Base-by-base conservation (phyloP, 2,329 filamentous ascomycete genomes). In the Apiospora koreana region DNA sequence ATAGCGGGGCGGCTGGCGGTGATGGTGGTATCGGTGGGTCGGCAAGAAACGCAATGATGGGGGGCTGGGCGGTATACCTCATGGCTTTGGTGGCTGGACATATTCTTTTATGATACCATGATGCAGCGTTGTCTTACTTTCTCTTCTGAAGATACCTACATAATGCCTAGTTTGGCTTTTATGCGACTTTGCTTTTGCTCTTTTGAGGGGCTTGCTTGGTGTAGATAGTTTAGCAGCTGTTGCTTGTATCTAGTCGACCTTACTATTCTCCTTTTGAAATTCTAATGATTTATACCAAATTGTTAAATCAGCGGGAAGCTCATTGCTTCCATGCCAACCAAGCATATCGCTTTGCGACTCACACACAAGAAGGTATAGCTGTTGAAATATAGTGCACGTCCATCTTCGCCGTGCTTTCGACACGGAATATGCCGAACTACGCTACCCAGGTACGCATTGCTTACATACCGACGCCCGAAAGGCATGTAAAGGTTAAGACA, bases 61-160 rank as follows among this genome's bases (percentile, higher is more conserved):
- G 28, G 31, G 21, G 31, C 42, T 64, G 35, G 31, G 45, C 10
- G 28, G 41, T 35, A 25, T 28, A 25, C 25, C n/a, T 43, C 35
- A 31, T 18, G 68, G n/a, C 31, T 62, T n/a, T 62, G 31, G 31
- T 38, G 54, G 31, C n/a, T 38, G 54, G 54, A 6, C 54, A 62
- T 62, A n/a, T 62, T n/a, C 8, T 23, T 45, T 46, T 25, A 65
- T 46, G 65, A 67, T 67, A 46, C 46, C 54, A 62, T 14, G 54
- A 62, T 38, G 18, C 54, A 62, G 31, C 54, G 54, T 62, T 38
- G 12, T 12, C 18, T 31, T 8, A 3, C 18, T 38, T 12, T 9
- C 35, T 62, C 50, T 58, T 4, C 18, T 35, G 5, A 46, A 23
- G 28, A 62, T 62, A 62, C 54, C 54, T 31, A 28, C 28, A 43